Conservation (phyloP, 202 grass and related monocot species). For the Bolboschoenoplectus hybrid region DNA sequence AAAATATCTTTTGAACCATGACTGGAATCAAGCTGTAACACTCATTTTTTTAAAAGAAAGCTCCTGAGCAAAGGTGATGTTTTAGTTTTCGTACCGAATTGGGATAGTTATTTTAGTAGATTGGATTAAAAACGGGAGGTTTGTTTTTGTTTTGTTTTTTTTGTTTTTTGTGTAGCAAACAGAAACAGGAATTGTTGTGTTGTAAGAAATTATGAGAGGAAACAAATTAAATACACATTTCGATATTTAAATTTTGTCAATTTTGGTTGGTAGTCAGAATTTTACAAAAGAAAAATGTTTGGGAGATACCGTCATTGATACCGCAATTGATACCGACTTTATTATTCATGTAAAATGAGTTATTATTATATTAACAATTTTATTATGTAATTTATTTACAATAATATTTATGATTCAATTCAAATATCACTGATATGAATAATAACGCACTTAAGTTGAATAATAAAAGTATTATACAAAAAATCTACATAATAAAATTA, state of each 20-base stretch:
- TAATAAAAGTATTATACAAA: too few species aligned
- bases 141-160: not conserved
- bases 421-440: too few species aligned
- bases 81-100: conserved; percentile 18
- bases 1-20: not conserved
- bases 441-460: too few species aligned
- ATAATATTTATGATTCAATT: too few species aligned
- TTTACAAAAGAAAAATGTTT: too few species aligned
- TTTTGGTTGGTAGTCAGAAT: not conserved
- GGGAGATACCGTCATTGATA: too few species aligned
- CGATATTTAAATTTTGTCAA: not conserved
- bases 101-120: not conserved
- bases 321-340: too few species aligned
- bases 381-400: too few species aligned
- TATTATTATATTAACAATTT: too few species aligned
- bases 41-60: conserved; percentile 9
- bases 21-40: conserved; percentile 27
- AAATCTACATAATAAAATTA: too few species aligned
- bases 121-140: not conserved
- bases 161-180: not conserved
- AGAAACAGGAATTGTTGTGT: not conserved
- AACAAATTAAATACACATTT: not conserved
- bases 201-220: not conserved
- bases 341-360: too few species aligned
- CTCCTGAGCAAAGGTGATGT: not conserved